Percentiles rank a stretch among this genome's conserved stretches.
Conservation (phyloP, 768 basidiomycete genomes). For the Hericium coralloides region DNA sequence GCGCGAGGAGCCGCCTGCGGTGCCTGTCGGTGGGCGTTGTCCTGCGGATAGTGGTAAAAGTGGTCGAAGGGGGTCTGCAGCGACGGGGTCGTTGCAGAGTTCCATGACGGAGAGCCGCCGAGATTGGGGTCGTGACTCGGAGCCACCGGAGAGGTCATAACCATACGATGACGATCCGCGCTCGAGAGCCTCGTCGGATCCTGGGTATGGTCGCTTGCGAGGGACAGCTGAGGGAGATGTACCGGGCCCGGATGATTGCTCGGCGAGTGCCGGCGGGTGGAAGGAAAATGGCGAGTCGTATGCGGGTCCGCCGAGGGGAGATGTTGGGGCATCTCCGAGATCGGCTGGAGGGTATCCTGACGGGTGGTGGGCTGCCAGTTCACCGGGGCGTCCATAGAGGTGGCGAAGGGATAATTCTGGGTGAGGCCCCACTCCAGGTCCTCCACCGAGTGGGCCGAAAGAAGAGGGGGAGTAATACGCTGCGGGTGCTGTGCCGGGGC, state of each 20-base stretch:
- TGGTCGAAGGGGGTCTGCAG: conserved; percentile 35
- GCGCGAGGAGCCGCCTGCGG: conserved; percentile 16
- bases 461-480: conserved; percentile 45
- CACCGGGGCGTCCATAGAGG: conserved; percentile 4
- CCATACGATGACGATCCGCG: conserved; percentile 9
- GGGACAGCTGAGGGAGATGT: conserved; percentile 26
- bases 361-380: conserved; percentile 15
- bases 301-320: conserved; percentile 15
- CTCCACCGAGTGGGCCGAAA: conserved; percentile 30
- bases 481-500: conserved; percentile 66
- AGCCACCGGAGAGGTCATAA: conserved; percentile 34
- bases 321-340: conserved; percentile 19
- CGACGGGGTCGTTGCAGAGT: conserved; percentile 70
- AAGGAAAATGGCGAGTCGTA: conserved; percentile 73
- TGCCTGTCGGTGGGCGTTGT: conserved; percentile 25
- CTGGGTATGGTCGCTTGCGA: conserved; percentile 55
- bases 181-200: conserved; percentile 40
- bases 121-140: conserved; percentile 71
- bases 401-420: conserved; percentile 4
- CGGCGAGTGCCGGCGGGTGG: conserved; percentile 52
- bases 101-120: conserved; percentile 80
- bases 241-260: conserved; percentile 9
- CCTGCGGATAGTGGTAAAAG: conserved; percentile 33
- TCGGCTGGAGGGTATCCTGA: conserved; percentile 22
- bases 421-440: conserved; percentile 36